phyloP scores from a whole-genome alignment of 345 rosid genomes.

The Populus simonii region DNA sequence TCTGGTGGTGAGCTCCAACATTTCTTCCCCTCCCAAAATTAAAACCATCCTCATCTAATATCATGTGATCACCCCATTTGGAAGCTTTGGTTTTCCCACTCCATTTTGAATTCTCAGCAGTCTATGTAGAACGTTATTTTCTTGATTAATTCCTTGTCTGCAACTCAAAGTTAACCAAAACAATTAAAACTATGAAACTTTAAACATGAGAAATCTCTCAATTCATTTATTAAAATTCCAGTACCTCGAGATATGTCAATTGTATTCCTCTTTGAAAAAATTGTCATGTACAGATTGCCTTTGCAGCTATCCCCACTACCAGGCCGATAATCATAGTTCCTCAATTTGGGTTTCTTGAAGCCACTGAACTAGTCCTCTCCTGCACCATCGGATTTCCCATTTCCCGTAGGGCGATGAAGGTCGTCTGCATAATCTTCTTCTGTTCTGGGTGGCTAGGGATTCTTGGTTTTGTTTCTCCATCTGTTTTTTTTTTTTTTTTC shows the following conservation, averaged over 20 bases:
- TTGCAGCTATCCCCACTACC: neutral
- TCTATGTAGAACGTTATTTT: neutral
- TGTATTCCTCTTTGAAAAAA: constrained; percentile 26
- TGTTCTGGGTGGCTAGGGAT: neutral
- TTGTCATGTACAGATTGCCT: constrained; percentile 26
- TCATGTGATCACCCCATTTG: constrained; percentile 46
- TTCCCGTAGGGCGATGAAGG: constrained; percentile 57
- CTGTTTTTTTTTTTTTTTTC: neutral
- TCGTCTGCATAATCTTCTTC: constrained; percentile 25
- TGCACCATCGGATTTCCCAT: neutral
- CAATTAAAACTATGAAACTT: neutral
- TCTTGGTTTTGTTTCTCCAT: neutral
- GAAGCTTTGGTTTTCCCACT: constrained; percentile 22
- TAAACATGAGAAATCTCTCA: neutral
- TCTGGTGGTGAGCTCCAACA: constrained; percentile 11
- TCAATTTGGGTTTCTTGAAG: constrained; percentile 58
- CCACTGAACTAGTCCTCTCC: constrained; percentile 36
- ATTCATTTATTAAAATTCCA: neutral
- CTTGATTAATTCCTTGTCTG: constrained; percentile 12
- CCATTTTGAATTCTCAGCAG: constrained; percentile 18
- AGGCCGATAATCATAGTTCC: constrained; percentile 9
- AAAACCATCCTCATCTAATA: constrained; percentile 20
- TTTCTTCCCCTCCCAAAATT: neutral
- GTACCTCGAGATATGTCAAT: constrained; percentile 20
- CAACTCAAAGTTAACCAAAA: neutral